A percentile compares a stretch with the other conserved stretches of the same genome.
These are phyloP conservation scores for Pittosporum tobira DNA, from an alignment of 129 eudicot species.

Conservation along the genomic window DNA sequence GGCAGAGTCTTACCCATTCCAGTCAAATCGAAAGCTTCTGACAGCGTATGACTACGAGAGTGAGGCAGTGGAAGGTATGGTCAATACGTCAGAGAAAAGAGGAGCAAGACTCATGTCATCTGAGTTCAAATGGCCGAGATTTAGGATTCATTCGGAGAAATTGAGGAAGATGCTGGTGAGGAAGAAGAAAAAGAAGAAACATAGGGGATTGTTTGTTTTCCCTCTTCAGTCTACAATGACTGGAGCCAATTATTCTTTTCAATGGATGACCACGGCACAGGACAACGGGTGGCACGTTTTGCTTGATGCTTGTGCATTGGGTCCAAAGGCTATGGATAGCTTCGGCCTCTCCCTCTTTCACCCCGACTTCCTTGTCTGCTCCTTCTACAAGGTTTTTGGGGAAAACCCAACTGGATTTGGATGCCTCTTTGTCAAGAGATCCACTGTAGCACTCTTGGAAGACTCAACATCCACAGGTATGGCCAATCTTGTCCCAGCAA, in stretches of 20 bases:
- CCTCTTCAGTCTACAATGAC: conserved; percentile 75
- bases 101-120: conserved; percentile 62
- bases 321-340: conserved; percentile 90
- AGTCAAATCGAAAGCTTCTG: conserved; percentile 43
- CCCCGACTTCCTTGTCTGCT: conserved; percentile 78
- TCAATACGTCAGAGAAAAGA: conserved; percentile 44
- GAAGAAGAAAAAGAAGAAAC: conserved; percentile 40
- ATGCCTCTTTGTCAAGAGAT: conserved; percentile 73
- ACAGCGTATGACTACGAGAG: conserved; percentile 79
- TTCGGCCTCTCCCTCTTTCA: conserved; percentile 67
- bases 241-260: conserved; percentile 78
- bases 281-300: conserved; percentile 91
- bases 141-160: conserved; percentile 45
- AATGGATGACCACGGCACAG: conserved; percentile 81
- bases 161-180: conserved; percentile 43
- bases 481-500: conserved; percentile 41
- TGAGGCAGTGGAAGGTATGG: conserved; percentile 62
- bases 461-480: conserved; percentile 42
- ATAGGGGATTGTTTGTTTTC: conserved; percentile 59
- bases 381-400: conserved; percentile 82
- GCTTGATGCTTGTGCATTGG: conserved; percentile 84
- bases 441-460: conserved; percentile 40
- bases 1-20: conserved; percentile 78
- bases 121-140: conserved; percentile 74
- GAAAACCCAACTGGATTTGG: conserved; percentile 92